Evolutionary conservation across 352 stramenopile genomes (phyloP).

Genomic region (Globisporangium nagaii): DNA sequence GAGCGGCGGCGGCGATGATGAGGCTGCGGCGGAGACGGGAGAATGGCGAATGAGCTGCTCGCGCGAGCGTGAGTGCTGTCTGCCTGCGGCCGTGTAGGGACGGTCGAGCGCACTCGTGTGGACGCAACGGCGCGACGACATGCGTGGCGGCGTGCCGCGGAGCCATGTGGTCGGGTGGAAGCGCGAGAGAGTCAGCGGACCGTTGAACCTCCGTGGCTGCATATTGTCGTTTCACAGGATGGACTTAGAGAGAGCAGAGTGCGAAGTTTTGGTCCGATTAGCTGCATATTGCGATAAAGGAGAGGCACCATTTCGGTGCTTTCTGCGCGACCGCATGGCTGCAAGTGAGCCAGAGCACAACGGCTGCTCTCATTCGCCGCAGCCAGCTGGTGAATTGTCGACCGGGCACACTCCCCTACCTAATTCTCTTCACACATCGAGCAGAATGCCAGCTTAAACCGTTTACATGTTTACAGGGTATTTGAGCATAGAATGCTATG

Average conservation of each 20-base stretch:
- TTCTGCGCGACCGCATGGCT: not conserved
- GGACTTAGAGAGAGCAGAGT: not conserved
- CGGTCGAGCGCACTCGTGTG: too few relatives aligned
- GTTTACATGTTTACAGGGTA: too few relatives aligned
- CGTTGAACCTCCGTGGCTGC: not conserved
- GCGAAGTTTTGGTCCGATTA: not conserved
- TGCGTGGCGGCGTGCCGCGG: not conserved
- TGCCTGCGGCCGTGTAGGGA: too few relatives aligned
- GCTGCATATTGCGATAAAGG: not conserved
- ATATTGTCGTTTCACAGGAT: not conserved
- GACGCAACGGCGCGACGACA: too few relatives aligned
- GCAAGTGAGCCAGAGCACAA: not conserved
- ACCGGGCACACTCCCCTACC: too few relatives aligned
- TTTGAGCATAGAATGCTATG: not conserved
- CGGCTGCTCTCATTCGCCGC: not conserved
- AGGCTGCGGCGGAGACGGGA: not conserved
- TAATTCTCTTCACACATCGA: too few relatives aligned
- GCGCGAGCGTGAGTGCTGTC: too few relatives aligned
- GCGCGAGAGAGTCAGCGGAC: not conserved
- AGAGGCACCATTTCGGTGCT: not conserved
- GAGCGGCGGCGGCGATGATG: not conserved
- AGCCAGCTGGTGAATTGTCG: not conserved
- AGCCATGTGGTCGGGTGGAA: slow-evolving; percentile 1
- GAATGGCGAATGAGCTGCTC: slow-evolving; percentile 1
- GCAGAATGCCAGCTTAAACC: too few relatives aligned